Conservation (phyloP, 2,329 filamentous ascomycete genomes). For the Pseudovirgaria hyperparasitica region DNA sequence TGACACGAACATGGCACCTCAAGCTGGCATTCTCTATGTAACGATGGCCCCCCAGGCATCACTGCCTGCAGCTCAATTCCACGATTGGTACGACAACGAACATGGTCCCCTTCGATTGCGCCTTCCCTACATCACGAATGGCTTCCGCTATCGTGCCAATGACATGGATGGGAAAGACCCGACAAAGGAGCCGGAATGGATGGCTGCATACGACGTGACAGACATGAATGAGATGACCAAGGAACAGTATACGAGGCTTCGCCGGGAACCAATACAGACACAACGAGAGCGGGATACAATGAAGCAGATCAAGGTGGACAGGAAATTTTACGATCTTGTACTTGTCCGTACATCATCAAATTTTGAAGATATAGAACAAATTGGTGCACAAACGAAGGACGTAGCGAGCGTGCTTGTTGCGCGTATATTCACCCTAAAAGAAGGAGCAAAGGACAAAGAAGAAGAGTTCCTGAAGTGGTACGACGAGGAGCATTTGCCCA, state of each 20-base stretch:
- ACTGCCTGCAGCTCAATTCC: constrained; percentile 57
- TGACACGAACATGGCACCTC: constrained; percentile 29
- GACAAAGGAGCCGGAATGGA: constrained; percentile 50
- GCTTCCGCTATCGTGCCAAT: constrained; percentile 62
- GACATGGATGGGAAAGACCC: constrained; percentile 35
- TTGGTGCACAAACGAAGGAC: constrained; percentile 37
- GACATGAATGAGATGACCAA: constrained; percentile 59
- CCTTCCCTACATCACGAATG: constrained; percentile 60
- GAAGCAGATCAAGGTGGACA: constrained; percentile 54
- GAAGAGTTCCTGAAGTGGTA: constrained; percentile 31
- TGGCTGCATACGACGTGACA: constrained; percentile 72
- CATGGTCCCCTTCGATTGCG: constrained; percentile 73
- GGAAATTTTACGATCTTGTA: constrained; percentile 58
- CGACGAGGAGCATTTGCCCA: constrained; percentile 9
- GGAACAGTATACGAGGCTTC: constrained; percentile 54
- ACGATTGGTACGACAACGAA: constrained; percentile 81
- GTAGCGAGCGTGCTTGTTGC: constrained; percentile 51
- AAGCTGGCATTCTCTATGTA: constrained; percentile 65
- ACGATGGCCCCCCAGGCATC: constrained; percentile 68
- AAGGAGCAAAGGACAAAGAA: constrained; percentile 35
- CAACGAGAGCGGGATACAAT: constrained; percentile 48
- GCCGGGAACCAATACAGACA: constrained; percentile 44
- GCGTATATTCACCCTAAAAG: constrained; percentile 46
- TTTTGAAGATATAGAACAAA: constrained; percentile 48
- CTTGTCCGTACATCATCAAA: too few relatives aligned